Base-by-base conservation (phyloP, 495 filamentous ascomycete species). In the Penicillium simplicissimum region DNA sequence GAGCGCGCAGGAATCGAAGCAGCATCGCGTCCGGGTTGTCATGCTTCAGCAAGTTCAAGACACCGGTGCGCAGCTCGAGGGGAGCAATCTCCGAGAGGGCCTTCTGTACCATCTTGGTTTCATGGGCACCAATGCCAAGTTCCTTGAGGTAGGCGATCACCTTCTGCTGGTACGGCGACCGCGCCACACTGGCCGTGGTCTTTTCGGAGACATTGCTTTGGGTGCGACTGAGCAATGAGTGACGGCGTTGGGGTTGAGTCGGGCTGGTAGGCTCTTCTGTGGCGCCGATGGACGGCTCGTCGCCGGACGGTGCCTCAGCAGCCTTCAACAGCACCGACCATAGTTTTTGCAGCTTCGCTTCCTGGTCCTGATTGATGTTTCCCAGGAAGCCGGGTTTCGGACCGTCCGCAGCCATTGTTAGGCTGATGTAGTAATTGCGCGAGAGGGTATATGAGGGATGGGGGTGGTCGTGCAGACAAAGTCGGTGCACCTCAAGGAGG, bases 21-120 rank as follows among this genome's bases (percentile, higher is more conserved):
- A 97, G 78, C 43, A 98, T 79, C 1, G 83, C 90, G 72, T 98
- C 95, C 0, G 95, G 95, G 70, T 96, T 85, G 68, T 98, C 94
- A 68, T 92, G 89, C 79, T 97, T 97, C 42, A 92, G 83, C 85
- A 93, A 93, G 55, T 81, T 81, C 85, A 95, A 91, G 69, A 97
- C 88, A 3, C 90, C 87, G 19, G 81, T 74, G 23, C 92, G 84
- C 57, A 98, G 81, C 52, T 87, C 82, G 62, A 88, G 87, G 2
- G 91, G 89, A 3, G 85, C 76, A 36, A 88, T 81, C 51, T 66
- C 34, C 0, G 68, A 57, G 15, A 77, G 56, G 0, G 68, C 34
- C 8, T 76, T 71, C 53, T 72, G 68, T 34, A 77, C 48, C 33
- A 65, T 63, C 19, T 71, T 73, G 52, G 66, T 71, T 10, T 77